A percentile compares a stretch with the other conserved stretches of the same genome.
phyloP scores from a whole-genome alignment of 495 filamentous ascomycete species.

The Tuber melanosporum region DNA sequence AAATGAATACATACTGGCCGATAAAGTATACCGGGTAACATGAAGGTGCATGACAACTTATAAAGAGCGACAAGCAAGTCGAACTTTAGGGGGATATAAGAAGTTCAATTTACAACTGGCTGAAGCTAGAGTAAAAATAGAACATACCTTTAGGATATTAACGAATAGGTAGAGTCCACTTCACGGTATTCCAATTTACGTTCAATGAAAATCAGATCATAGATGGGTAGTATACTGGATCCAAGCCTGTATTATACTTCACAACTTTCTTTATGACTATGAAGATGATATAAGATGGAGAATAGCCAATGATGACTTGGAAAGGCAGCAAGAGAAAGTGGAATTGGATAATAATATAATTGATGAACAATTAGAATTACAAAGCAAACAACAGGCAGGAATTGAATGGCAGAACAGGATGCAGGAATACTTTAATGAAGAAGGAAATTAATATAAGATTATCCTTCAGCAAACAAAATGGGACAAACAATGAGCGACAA shows the following conservation, averaged over 20 bases:
- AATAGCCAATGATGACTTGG: too few species aligned
- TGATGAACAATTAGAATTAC: too few species aligned
- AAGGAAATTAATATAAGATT: too few species aligned
- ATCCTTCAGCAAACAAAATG: too few species aligned
- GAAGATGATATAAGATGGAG: background rate
- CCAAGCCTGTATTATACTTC: background rate
- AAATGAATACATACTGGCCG: background rate
- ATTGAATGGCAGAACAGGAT: too few species aligned
- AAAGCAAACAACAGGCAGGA: too few species aligned
- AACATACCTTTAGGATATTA: background rate
- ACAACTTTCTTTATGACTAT: background rate
- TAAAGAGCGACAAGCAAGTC: background rate
- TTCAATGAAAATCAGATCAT: background rate
- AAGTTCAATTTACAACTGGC: background rate
- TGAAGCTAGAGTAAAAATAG: background rate
- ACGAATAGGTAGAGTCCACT: background rate
- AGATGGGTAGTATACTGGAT: background rate
- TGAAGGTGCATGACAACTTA: background rate
- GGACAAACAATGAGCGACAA: too few species aligned
- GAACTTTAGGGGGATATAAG: fast-evolving
- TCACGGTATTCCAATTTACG: background rate
- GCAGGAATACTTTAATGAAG: too few species aligned
- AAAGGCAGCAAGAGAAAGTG: too few species aligned
- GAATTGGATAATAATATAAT: too few species aligned
- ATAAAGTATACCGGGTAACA: background rate